phyloP scores from a whole-genome alignment of 2,329 filamentous ascomycete species.

The Microcyclospora tardicrescens region DNA sequence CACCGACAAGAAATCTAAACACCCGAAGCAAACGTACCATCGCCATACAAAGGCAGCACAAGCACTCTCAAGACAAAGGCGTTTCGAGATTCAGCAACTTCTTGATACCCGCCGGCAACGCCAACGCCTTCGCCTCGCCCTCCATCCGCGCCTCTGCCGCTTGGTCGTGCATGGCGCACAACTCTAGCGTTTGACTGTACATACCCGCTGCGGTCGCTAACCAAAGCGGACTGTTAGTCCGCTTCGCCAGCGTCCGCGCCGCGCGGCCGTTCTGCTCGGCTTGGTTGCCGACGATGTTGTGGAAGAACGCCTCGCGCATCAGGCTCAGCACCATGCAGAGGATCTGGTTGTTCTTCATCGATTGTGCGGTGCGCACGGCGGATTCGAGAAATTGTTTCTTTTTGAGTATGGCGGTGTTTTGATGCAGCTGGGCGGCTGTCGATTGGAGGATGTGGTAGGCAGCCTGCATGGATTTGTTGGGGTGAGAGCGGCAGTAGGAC shows the following conservation, averaged over 20 bases:
- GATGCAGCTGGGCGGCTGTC: slow-evolving; percentile 36
- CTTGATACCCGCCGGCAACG: too few relatives aligned
- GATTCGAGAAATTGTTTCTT: slow-evolving; percentile 67
- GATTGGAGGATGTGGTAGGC: slow-evolving; percentile 56
- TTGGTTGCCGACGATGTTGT: slow-evolving; percentile 57
- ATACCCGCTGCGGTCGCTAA: slow-evolving; percentile 62
- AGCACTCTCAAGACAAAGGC: too few relatives aligned
- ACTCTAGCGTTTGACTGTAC: slow-evolving; percentile 61
- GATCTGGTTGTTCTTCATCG: slow-evolving; percentile 62
- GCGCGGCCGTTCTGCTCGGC: slow-evolving; percentile 38
- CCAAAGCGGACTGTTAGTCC: slow-evolving; percentile 25
- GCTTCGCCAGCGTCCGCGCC: slow-evolving; percentile 45
- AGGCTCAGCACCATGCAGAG: slow-evolving; percentile 73
- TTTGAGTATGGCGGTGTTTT: slow-evolving; percentile 50
- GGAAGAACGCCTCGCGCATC: slow-evolving; percentile 71
- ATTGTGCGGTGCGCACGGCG: slow-evolving; percentile 56
- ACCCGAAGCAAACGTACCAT: too few relatives aligned
- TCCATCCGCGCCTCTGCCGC: slow-evolving; percentile 12
- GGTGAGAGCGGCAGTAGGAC: slow-evolving; percentile 53
- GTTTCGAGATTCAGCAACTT: too few relatives aligned
- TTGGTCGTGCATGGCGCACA: slow-evolving; percentile 42
- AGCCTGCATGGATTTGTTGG: slow-evolving; percentile 61
- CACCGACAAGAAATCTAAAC: too few relatives aligned
- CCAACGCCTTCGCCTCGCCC: slow-evolving; percentile 1
- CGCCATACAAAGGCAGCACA: too few relatives aligned